phyloP scores from a whole-genome alignment of 176 grass and related monocot genomes.

The Tillandsia leiboldiana region DNA sequence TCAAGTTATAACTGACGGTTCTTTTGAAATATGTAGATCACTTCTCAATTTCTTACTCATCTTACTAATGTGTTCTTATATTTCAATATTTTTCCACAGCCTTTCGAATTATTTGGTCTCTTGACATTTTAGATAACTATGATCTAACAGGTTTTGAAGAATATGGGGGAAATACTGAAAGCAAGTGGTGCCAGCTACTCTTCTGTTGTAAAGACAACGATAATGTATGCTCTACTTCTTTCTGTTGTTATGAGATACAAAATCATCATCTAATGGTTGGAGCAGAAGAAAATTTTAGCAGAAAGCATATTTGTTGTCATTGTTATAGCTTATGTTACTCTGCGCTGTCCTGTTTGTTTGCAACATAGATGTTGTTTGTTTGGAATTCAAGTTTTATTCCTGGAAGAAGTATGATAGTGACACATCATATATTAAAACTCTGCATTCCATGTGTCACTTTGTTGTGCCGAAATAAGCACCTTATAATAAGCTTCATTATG shows the following conservation, averaged over 20 bases:
- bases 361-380: neutral
- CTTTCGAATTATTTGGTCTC: neutral
- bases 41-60: too few relatives aligned
- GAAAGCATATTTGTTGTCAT: too few relatives aligned
- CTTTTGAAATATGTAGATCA: too few relatives aligned
- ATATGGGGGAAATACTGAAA: conserved; percentile 92
- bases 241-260: too few relatives aligned
- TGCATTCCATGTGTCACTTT: neutral
- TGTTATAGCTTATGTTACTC: too few relatives aligned
- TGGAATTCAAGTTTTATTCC: neutral
- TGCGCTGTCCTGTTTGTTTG: too few relatives aligned
- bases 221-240: conserved; percentile 39
- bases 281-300: too few relatives aligned
- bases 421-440: neutral
- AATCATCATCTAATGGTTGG: too few relatives aligned
- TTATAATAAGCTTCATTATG: too few relatives aligned
- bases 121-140: neutral
- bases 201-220: conserved; percentile 98
- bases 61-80: neutral
- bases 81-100: neutral
- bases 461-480: too few relatives aligned
- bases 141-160: conserved; percentile 63
- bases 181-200: conserved; percentile 79
- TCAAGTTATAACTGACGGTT: too few relatives aligned
- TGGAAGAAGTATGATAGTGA: too few relatives aligned